Conservation (phyloP, 345 rosid species). For the Excoecaria cochinchinensis region DNA sequence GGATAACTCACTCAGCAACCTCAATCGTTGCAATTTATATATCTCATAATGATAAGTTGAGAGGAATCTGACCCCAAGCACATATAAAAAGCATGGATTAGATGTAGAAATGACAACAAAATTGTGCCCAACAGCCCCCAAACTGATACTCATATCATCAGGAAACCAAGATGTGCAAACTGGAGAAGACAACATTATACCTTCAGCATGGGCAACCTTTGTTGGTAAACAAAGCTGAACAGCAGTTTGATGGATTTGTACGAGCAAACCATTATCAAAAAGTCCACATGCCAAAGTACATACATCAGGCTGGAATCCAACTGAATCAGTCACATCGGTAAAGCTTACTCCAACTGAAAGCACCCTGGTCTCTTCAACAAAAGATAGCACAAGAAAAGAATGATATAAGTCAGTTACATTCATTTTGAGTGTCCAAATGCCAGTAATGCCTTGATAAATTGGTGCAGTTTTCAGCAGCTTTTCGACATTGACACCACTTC, state of each 20-base stretch:
- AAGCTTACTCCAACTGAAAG: slow-evolving; percentile 94
- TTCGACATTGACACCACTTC: slow-evolving; percentile 83
- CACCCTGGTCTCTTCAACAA: slow-evolving; percentile 96
- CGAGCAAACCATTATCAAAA: slow-evolving; percentile 70
- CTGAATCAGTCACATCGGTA: slow-evolving; percentile 88
- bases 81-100: slow-evolving; percentile 75
- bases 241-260: slow-evolving; percentile 87
- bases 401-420: slow-evolving; percentile 66
- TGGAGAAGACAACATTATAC: slow-evolving; percentile 66
- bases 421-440: slow-evolving; percentile 88
- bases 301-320: slow-evolving; percentile 91
- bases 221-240: slow-evolving; percentile 88
- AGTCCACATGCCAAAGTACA: slow-evolving; percentile 97
- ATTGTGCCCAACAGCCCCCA: slow-evolving; percentile 87
- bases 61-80: slow-evolving; percentile 72
- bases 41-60: slow-evolving; percentile 60
- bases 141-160: slow-evolving; percentile 63
- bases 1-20: slow-evolving; percentile 77
- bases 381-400: slow-evolving; percentile 91
- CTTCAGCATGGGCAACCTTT: slow-evolving; percentile 76
- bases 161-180: slow-evolving; percentile 83
- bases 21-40: slow-evolving; percentile 73
- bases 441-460: slow-evolving; percentile 88
- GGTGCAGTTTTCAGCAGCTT: slow-evolving; percentile 81
- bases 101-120: slow-evolving; percentile 83